A percentile compares a stretch with the other conserved stretches of the same genome.
phyloP scores from a whole-genome alignment of 2,329 filamentous ascomycete species.

The Cladosporium sp. region DNA sequence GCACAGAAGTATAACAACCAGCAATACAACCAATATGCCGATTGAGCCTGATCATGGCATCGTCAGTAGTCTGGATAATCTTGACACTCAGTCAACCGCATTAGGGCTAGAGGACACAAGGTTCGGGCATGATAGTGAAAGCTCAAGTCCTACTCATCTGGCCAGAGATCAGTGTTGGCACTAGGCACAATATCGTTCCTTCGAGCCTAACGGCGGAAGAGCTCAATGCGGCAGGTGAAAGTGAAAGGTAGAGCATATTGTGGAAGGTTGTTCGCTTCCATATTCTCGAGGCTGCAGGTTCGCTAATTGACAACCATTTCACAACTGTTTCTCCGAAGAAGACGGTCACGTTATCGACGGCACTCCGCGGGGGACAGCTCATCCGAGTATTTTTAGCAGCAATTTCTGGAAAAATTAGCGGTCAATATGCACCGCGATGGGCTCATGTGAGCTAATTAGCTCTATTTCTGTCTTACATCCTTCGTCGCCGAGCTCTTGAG shows the following conservation, averaged over 20 bases:
- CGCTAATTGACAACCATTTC: conserved; percentile 3
- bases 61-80: not conserved
- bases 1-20: not conserved
- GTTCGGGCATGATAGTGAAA: not conserved
- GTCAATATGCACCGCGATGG: not conserved
- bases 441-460: conserved; percentile 19
- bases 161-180: not conserved
- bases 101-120: not conserved
- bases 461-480: conserved; percentile 9
- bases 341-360: not conserved
- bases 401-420: conserved; percentile 12
- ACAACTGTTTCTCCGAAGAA: not conserved
- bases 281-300: not conserved
- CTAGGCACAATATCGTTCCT: not conserved
- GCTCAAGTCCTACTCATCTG: not conserved
- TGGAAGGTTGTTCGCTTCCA: not conserved
- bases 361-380: not conserved
- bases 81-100: not conserved
- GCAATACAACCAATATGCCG: not conserved
- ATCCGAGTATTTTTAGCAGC: conserved; percentile 18
- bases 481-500: not conserved
- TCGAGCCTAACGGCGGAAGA: not conserved
- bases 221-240: not conserved
- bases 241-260: not conserved
- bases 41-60: not conserved